Conservation (phyloP, 129 eudicot genomes). For the Chrysanthemum seticuspe region DNA sequence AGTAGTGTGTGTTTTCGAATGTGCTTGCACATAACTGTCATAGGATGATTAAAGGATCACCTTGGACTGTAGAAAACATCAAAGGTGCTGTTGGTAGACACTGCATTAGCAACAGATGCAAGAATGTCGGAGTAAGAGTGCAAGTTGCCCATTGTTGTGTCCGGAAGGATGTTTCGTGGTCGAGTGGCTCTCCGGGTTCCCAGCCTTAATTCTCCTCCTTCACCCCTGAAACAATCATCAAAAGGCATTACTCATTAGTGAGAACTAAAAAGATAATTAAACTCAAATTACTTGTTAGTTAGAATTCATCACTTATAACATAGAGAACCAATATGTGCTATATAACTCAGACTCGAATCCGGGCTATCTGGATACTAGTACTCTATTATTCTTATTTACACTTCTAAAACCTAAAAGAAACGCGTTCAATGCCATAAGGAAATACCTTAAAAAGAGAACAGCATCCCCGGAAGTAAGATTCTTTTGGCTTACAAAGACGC, state of each 20-base stretch:
- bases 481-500: conserved; percentile 93
- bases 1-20: not conserved
- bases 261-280: not conserved
- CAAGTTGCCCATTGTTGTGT: conserved; percentile 57
- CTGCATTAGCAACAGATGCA: conserved; percentile 59
- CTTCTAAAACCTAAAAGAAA: not conserved
- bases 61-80: conserved; percentile 79
- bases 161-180: conserved; percentile 78
- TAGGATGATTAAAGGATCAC: conserved; percentile 29
- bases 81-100: conserved; percentile 60
- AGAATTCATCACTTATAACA: too few relatives aligned
- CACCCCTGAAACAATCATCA: conserved; percentile 56
- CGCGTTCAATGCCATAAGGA: conserved; percentile 3
- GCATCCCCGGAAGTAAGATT: conserved; percentile 94
- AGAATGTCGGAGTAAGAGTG: conserved; percentile 55
- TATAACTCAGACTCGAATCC: too few relatives aligned
- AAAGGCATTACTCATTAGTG: not conserved
- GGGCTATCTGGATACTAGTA: not conserved
- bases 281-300: not conserved
- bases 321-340: too few relatives aligned
- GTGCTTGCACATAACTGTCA: too few relatives aligned
- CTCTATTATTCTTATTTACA: conserved; percentile 1
- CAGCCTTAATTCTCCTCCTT: conserved; percentile 74
- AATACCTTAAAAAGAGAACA: conserved; percentile 88
- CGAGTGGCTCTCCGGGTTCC: conserved; percentile 87